Evolutionary conservation across 768 basidiomycete species (phyloP), one percentile per base, ranked within the genome.

Genomic region (Leucocoprinus birnbaumii): DNA sequence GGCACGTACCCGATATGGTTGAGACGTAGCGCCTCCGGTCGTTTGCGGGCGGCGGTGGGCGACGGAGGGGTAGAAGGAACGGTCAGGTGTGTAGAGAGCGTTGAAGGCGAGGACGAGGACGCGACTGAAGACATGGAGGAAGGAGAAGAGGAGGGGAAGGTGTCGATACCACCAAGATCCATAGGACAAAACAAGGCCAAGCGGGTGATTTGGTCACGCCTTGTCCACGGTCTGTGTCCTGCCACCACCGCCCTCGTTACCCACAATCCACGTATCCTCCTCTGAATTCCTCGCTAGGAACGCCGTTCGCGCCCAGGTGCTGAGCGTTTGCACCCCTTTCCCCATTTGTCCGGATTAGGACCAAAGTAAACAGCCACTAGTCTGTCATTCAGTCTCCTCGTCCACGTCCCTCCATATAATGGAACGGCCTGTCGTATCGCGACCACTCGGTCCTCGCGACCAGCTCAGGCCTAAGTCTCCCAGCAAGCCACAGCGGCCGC

Each of bases 401-500:
- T 65, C 66, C 63, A 65, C 66, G 62, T 63, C 63, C 49, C 27
- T 55, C 57, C 48, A 59, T 46, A 59, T 61, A 38, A 67, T 62
- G 63, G 66, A 66, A 52, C 60, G 61, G 27, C 54, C 66, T 49
- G 58, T 55, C 43, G 59, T 64, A 56, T 61, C 59, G 44, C 75
- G 80, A 51, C 83, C 83, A 38, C 66, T 73, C 53, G 84, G 84
- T 24, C 84, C 83, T 42, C 79, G 82, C 27, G 72, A 76, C 5
- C 79, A 76, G 0, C 66, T 71, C 25, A 65, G 42, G 57, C 57
- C 52, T 43, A 41, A 49, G 61, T 51, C 53, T 19, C 45, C 52
- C 35, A 22, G 46, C 14, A 49, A 16, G 26, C 37, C 34, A 4
- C 25, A 35, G 13, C 54, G 26, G 13, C 54, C 38, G 11, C 27